phyloP scores from a whole-genome alignment of 805 yeast genomes.

The Lipomyces chichibuensis region DNA sequence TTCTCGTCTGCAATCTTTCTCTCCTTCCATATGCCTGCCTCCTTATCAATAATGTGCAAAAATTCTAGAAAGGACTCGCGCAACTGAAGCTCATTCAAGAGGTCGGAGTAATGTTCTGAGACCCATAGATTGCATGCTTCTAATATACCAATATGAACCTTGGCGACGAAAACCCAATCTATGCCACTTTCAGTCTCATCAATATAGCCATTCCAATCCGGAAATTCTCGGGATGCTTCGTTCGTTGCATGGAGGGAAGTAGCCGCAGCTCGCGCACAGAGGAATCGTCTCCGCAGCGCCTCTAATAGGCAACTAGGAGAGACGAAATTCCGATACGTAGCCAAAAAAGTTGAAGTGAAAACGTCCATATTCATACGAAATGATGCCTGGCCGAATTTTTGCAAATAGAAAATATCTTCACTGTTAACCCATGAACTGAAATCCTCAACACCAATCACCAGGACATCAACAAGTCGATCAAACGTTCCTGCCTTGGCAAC shows the following conservation, averaged over 20 bases:
- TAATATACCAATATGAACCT: conserved; percentile 78
- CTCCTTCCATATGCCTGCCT: conserved; percentile 48
- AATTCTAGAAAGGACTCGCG: conserved; percentile 65
- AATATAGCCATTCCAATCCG: conserved; percentile 37
- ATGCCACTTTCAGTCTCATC: conserved; percentile 52
- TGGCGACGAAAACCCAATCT: conserved; percentile 69
- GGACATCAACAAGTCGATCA: conserved; percentile 75
- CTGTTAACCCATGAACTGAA: conserved; percentile 48
- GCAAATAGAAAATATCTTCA: conserved; percentile 32
- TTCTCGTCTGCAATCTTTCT: conserved; percentile 12
- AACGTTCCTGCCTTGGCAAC: conserved; percentile 70
- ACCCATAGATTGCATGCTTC: conserved; percentile 75
- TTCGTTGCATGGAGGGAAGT: conserved; percentile 48
- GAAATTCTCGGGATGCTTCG: conserved; percentile 38
- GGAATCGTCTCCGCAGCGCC: conserved; percentile 57
- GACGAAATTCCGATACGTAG: conserved; percentile 68
- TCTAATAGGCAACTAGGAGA: conserved; percentile 58
- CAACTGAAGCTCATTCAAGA: conserved; percentile 66
- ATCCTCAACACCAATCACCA: conserved; percentile 70
- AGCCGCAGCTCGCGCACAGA: conserved; percentile 67
- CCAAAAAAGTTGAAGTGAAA: conserved; percentile 68
- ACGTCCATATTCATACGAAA: conserved; percentile 65
- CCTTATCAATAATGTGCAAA: conserved; percentile 68
- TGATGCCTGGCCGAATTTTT: conserved; percentile 20
- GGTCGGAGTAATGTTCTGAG: conserved; percentile 72